Conservation (phyloP, 306 rosid species). For the Boehmeria nivea region DNA sequence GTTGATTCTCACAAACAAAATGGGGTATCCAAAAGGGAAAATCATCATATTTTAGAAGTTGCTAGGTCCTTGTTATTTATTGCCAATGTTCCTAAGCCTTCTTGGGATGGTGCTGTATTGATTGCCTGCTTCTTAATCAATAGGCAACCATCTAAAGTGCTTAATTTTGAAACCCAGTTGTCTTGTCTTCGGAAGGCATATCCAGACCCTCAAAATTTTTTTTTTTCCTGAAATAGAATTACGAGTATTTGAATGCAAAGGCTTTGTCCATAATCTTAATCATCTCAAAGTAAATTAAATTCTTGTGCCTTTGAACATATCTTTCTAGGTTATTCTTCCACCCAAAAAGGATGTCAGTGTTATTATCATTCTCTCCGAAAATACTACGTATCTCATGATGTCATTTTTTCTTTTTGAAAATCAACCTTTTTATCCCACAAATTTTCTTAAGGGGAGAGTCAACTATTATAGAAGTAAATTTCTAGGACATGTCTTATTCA, state of each 20-base stretch:
- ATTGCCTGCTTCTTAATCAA: neutral
- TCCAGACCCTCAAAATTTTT: neutral
- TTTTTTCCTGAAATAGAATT: too few species aligned
- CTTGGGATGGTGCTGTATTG: neutral
- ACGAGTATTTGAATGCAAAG: neutral
- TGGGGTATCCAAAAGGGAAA: too few species aligned
- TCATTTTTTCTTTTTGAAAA: neutral
- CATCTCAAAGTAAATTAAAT: neutral
- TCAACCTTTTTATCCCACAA: neutral
- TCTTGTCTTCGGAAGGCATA: neutral
- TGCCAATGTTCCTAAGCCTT: neutral
- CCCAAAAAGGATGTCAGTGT: conserved; percentile 5
- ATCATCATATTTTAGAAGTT: neutral
- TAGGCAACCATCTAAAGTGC: neutral
- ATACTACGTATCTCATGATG: neutral
- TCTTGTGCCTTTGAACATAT: neutral
- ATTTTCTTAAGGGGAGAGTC: neutral
- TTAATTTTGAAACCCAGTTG: neutral
- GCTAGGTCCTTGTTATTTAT: neutral
- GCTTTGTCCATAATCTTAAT: neutral
- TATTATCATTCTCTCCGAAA: neutral
- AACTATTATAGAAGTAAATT: neutral
- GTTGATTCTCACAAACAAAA: neutral
- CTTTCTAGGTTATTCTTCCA: neutral
- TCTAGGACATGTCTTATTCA: neutral